Evolutionary conservation across 2,329 filamentous ascomycete species (phyloP), one percentile per base, ranked within the genome.

Genomic region (Penicillium nordicum): DNA sequence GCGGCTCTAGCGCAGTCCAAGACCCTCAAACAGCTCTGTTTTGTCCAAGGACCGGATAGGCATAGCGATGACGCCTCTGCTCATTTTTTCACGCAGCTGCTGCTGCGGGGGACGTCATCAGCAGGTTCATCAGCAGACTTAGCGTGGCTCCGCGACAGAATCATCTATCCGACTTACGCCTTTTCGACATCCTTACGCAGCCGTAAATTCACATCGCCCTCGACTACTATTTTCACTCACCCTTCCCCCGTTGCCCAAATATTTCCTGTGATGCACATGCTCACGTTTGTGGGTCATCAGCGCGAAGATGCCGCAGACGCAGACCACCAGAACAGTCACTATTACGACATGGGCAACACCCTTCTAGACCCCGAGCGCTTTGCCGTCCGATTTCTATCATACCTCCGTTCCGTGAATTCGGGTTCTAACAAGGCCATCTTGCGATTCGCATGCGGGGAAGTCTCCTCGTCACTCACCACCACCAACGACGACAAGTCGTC

Each of bases 361-460:
- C 36, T 45, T 18, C 44, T 62, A 44, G 44, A 42, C 23, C 5
- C 55, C 16, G 37, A 56, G 52, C 14, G 43, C 53, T 60, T 58
- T 36, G 52, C 59, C 27, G 42, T 55, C 46, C 52, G 38, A 43
- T 62, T 62, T 34, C 45, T 62, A 21, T 38, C 18, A 51, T 62
- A 55, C 51, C 57, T 60, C 32, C 38, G 27, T 14, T 46, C 52
- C 49, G 14, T 60, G 38, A 46, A 52, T 49, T 51, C 37, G 37
- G 49, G 34, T 41, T 47, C 59, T 37, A 44, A 58, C 45, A 58
- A 62, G 46, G 55, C 59, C 38, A 58, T 60, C 45, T 53, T 62
- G 43, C 55, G 52, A 54, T 57, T 62, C 41, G 57, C 55, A 48
- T 52, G 43, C 40, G 16, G 18, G 21, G 50, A 45, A 21, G 12